phyloP scores from a whole-genome alignment of 208 protist genomes.

The Trichomonas tenax region DNA sequence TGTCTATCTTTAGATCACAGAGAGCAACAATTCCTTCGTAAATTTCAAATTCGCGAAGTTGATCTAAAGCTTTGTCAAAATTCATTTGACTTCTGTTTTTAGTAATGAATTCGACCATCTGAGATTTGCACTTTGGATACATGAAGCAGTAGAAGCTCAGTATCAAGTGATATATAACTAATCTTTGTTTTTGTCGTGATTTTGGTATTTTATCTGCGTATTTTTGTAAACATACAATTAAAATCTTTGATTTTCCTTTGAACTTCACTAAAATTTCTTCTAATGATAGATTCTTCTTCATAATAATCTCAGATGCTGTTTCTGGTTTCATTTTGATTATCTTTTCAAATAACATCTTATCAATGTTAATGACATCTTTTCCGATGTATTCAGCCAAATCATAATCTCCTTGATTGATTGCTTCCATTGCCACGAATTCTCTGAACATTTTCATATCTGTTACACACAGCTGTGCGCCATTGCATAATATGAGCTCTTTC shows the following conservation, averaged over 20 bases:
- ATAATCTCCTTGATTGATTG: neutral
- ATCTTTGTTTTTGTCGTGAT: neutral
- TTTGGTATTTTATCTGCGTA: neutral
- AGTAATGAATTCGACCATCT: neutral
- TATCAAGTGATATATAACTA: neutral
- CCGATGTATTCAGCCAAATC: neutral
- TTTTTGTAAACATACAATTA: neutral
- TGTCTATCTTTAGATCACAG: neutral
- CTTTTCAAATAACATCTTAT: neutral
- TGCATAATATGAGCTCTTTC: neutral
- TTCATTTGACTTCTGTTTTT: neutral
- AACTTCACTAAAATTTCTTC: neutral
- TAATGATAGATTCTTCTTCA: neutral
- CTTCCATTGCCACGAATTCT: neutral
- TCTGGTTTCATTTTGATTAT: neutral
- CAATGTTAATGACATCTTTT: neutral
- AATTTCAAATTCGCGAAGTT: neutral
- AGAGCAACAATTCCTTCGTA: neutral
- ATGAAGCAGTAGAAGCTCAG: neutral
- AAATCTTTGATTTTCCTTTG: neutral
- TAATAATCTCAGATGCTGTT: neutral
- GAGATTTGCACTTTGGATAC: neutral
- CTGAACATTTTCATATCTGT: neutral
- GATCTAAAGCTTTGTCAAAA: neutral
- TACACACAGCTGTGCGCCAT: neutral